A percentile compares a stretch with the other conserved stretches of the same genome.
phyloP scores from a whole-genome alignment of 2,329 filamentous ascomycete species.

The Aspergillus texensis region DNA sequence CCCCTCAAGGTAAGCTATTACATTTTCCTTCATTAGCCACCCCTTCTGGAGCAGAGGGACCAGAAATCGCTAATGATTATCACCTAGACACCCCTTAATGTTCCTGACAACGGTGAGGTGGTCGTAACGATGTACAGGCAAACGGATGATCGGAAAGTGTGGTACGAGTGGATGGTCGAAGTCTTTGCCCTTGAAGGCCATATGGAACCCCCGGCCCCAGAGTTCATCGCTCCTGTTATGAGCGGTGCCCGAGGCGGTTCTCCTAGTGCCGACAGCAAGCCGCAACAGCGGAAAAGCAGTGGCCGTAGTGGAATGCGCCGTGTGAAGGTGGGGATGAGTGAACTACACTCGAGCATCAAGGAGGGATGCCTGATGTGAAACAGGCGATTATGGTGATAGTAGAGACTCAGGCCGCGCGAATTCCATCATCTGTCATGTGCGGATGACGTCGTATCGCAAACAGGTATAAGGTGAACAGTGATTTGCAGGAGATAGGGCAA shows the following conservation, averaged over 20 bases:
- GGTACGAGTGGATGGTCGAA: conserved; percentile 98
- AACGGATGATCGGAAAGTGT: conserved; percentile 92
- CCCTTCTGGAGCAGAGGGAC: neutral
- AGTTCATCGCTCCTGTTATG: conserved; percentile 30
- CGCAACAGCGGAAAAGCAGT: conserved; percentile 17
- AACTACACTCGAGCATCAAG: conserved; percentile 53
- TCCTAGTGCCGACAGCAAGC: conserved; percentile 24
- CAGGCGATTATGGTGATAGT: neutral
- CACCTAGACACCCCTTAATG: conserved; percentile 76
- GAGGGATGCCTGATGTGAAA: conserved; percentile 53
- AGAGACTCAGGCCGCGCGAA: neutral
- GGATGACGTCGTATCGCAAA: neutral
- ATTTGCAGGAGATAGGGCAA: neutral
- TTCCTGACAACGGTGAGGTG: conserved; percentile 81
- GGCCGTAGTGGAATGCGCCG: conserved; percentile 25
- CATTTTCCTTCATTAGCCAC: neutral
- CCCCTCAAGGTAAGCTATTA: conserved; percentile 74
- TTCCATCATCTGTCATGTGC: neutral
- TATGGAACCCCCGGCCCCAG: conserved; percentile 15
- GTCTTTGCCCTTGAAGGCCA: conserved; percentile 60
- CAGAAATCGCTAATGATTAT: neutral
- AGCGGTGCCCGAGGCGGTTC: conserved; percentile 33
- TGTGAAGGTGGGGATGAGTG: conserved; percentile 47
- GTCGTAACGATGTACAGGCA: conserved; percentile 95
- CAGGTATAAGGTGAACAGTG: neutral